A percentile compares a stretch with the other conserved stretches of the same genome.
Evolutionary conservation across 2,329 filamentous ascomycete genomes (phyloP).

Genomic region (Didymella sp.): DNA sequence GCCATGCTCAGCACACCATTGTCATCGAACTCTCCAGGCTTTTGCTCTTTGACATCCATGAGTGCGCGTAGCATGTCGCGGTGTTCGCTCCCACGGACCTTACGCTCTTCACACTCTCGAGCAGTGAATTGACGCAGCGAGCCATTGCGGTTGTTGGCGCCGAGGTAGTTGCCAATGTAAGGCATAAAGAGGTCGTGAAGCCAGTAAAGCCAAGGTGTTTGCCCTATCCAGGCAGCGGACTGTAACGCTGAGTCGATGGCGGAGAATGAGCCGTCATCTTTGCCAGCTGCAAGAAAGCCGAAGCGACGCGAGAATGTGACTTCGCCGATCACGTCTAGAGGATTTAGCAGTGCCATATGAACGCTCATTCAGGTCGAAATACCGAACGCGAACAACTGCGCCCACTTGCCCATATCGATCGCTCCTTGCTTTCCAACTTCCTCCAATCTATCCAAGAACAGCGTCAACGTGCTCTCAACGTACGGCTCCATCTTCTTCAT

Average conservation of each 20-base stretch:
- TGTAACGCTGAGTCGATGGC: slow-evolving; percentile 43
- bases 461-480: slow-evolving; percentile 37
- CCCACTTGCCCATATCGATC: slow-evolving; percentile 50
- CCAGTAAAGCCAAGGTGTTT: slow-evolving; percentile 48
- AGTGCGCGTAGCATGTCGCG: slow-evolving; percentile 51
- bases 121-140: slow-evolving; percentile 43
- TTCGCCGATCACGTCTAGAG: slow-evolving; percentile 51
- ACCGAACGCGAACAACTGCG: slow-evolving; percentile 53
- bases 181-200: slow-evolving; percentile 46
- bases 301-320: slow-evolving; percentile 52
- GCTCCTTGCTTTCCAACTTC: slow-evolving; percentile 7
- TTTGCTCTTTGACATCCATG: slow-evolving; percentile 45
- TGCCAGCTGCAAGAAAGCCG: slow-evolving; percentile 47
- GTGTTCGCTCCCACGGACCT: slow-evolving; percentile 20
- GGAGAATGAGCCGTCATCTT: slow-evolving; percentile 47
- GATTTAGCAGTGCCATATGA: neutral
- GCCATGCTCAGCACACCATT: slow-evolving; percentile 49
- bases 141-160: slow-evolving; percentile 44
- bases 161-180: slow-evolving; percentile 49
- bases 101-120: slow-evolving; percentile 17
- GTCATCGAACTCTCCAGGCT: slow-evolving; percentile 47
- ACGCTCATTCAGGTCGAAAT: neutral
- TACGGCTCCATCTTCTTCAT: slow-evolving; percentile 48
- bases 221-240: slow-evolving; percentile 50
- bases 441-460: slow-evolving; percentile 6